Conservation (phyloP, 192 early-diverging fungal species). For the Coemansia sp. region DNA sequence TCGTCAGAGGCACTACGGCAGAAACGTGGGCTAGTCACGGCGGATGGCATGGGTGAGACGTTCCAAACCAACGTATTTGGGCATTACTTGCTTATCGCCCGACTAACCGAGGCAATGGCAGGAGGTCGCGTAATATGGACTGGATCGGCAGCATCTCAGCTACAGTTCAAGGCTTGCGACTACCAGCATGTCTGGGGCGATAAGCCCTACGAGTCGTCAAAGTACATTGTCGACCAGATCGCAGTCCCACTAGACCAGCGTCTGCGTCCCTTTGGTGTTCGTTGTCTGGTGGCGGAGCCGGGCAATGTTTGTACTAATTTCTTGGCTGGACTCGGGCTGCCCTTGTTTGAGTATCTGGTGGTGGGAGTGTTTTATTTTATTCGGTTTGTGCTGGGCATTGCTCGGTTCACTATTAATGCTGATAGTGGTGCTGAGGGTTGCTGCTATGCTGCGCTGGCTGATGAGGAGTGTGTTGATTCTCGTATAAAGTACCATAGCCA, state of each 20-base stretch:
- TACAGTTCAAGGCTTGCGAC: slow-evolving; percentile 31
- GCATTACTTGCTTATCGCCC: slow-evolving; percentile 51
- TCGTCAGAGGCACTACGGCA: slow-evolving; percentile 51
- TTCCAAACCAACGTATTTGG: slow-evolving; percentile 59
- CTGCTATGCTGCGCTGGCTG: slow-evolving; percentile 19
- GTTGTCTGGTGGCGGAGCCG: slow-evolving; percentile 47
- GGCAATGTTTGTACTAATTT: slow-evolving; percentile 49
- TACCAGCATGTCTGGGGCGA: slow-evolving; percentile 50
- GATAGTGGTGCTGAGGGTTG: slow-evolving; percentile 18
- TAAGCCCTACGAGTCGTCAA: slow-evolving; percentile 57
- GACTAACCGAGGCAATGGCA: slow-evolving; percentile 2
- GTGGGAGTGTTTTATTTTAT: slow-evolving; percentile 29
- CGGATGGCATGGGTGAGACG: slow-evolving; percentile 45
- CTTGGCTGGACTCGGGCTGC: slow-evolving; percentile 20
- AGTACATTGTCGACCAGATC: slow-evolving; percentile 55
- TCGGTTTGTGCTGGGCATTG: slow-evolving; percentile 21
- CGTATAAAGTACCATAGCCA: slow-evolving; percentile 43
- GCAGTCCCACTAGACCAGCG: slow-evolving; percentile 26
- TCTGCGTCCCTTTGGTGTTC: slow-evolving; percentile 2
- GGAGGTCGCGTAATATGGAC: slow-evolving; percentile 52
- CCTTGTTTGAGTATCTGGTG: slow-evolving; percentile 25
- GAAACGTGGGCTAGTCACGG: slow-evolving; percentile 25
- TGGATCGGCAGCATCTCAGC: slow-evolving; percentile 36
- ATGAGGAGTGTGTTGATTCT: slow-evolving; percentile 19
- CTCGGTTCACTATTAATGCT: slow-evolving; percentile 40